Base-by-base conservation (phyloP, 768 basidiomycete species). In the Pholiota conissans region DNA sequence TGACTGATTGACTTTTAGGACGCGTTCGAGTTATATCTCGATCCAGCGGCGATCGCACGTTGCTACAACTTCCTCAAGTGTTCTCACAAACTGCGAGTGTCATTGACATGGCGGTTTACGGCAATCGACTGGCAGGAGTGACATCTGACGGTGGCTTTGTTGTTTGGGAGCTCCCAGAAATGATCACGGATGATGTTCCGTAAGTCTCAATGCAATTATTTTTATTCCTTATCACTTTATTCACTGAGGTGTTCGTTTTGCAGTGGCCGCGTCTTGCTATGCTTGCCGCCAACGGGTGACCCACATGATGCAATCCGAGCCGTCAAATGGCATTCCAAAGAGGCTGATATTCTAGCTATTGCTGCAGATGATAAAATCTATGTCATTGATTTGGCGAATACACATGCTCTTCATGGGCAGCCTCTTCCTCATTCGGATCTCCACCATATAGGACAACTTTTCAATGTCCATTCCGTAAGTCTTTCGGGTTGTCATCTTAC, bases 61-160 rank as follows among this genome's bases (percentile, higher is more conserved):
- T 94, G 2, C 80, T 94, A n/a, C 89, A 92, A 65, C 76, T 93
- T 45, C 87, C 84, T 14, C 64, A 76, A 18, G 68, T 84, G 27
- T 92, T 93, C 73, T 81, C 83, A 0, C 67, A 73, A 4, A 72
- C 79, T 27, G 84, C 87, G 1, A 85, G 85, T 49, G 87, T 93
- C 52, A 85, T 83, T 51, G 92, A 93, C 62, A 93, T 94, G 91
- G 90, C 91, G 10, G 91, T 93, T 6, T 87, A 81, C 63, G 86
- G 85, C 22, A 91, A 92, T 70, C 78, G 91, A 46, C 82, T 94
- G 28, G 91, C 91, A 2, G 93, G 91, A 5, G 87, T 93, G 10
- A 93, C 92, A 0, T 90, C 89, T 2, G 92, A 94, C 64, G 92
- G 92, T 58, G 92, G 92, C 37, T 91, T 93, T 62, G 89, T 93